These are phyloP conservation scores for Pilasporangium apinafurcum DNA, from an alignment of 352 stramenopile species.

Conservation along the genomic window DNA sequence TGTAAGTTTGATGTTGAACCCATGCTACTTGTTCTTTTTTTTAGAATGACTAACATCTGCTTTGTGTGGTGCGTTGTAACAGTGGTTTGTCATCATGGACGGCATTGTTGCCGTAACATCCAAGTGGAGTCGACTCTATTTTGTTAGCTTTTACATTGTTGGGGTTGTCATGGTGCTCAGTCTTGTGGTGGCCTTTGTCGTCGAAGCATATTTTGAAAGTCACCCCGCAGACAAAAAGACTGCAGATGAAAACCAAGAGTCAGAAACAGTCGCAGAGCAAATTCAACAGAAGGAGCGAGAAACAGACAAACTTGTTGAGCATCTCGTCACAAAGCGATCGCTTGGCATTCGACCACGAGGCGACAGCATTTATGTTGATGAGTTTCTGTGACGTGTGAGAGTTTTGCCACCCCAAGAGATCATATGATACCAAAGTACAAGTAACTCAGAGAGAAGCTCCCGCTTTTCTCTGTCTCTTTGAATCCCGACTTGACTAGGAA, in stretches of 20 bases:
- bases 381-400: slow-evolving; percentile 25
- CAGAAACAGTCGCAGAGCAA: neutral
- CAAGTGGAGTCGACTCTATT: slow-evolving; percentile 56
- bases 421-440: too few relatives aligned
- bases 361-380: slow-evolving; percentile 40
- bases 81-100: slow-evolving; percentile 74
- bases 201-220: slow-evolving; percentile 52
- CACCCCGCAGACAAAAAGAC: slow-evolving; percentile 1
- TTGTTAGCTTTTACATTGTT: slow-evolving; percentile 68
- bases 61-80: neutral
- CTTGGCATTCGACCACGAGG: too few relatives aligned
- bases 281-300: too few relatives aligned
- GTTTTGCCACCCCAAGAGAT: too few relatives aligned
- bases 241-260: slow-evolving; percentile 1
- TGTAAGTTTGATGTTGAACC: slow-evolving; percentile 13
- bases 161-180: slow-evolving; percentile 69
- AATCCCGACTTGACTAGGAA: too few relatives aligned
- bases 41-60: neutral
- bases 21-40: neutral
- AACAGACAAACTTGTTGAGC: too few relatives aligned
- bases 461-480: too few relatives aligned
- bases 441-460: too few relatives aligned
- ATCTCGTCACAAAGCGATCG: too few relatives aligned
- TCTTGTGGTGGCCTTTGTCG: slow-evolving; percentile 61
- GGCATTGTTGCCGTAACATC: slow-evolving; percentile 42